Percentiles rank a stretch among this genome's conserved stretches.
Conservation (phyloP, 2,329 filamentous ascomycete genomes). For the Fusarium foetens region DNA sequence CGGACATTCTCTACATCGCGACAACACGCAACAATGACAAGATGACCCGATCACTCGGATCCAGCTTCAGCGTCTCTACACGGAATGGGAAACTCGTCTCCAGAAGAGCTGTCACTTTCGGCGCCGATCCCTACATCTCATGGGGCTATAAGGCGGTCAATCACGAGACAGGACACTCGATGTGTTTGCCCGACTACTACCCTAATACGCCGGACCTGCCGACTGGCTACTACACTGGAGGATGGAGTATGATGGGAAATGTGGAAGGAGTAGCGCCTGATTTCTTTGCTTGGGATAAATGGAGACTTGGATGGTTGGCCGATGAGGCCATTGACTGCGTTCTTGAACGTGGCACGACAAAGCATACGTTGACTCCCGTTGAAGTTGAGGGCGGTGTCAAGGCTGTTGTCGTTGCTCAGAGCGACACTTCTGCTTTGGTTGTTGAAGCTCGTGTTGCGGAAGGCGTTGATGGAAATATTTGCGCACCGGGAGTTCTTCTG, state of each 20-base stretch:
- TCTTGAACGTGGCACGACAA: conserved; percentile 34
- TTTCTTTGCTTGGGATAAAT: conserved; percentile 54
- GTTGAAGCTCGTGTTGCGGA: conserved; percentile 46
- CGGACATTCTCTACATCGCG: conserved; percentile 30
- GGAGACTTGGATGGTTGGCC: conserved; percentile 51
- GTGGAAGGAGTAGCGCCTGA: conserved; percentile 49
- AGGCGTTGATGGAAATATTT: conserved; percentile 43
- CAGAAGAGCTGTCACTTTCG: conserved; percentile 48
- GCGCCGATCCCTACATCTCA: conserved; percentile 44
- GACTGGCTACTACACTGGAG: conserved; percentile 48
- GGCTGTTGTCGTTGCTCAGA: conserved; percentile 21
- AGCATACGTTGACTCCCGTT: conserved; percentile 37
- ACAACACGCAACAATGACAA: conserved; percentile 11
- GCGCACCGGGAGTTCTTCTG: conserved; percentile 49
- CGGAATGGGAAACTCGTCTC: neutral
- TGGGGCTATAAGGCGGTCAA: conserved; percentile 51
- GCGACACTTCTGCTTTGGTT: conserved; percentile 42
- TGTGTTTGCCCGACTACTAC: conserved; percentile 53
- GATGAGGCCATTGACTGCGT: conserved; percentile 50
- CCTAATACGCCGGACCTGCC: conserved; percentile 36
- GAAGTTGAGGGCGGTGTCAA: conserved; percentile 22
- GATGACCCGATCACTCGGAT: conserved; percentile 12
- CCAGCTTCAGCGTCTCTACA: conserved; percentile 3
- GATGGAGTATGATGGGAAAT: conserved; percentile 52
- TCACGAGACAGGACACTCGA: conserved; percentile 53